phyloP scores from a whole-genome alignment of 495 filamentous ascomycete species.

The Aspergillus leporis region DNA sequence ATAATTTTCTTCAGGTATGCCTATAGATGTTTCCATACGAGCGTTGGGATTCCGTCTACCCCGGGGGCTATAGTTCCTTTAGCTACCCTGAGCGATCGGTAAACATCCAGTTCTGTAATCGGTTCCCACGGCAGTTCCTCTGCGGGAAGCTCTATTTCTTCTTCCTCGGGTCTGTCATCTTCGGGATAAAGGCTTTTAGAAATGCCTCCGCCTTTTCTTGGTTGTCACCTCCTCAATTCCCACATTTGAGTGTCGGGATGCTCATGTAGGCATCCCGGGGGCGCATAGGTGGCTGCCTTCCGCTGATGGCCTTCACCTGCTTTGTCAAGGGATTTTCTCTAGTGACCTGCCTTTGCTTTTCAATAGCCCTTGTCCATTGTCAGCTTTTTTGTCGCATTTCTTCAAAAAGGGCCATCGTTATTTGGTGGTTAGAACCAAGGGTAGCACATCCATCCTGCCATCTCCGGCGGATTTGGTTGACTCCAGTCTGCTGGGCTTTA shows the following conservation, averaged over 20 bases:
- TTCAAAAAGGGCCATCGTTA: too few relatives aligned
- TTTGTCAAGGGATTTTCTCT: slow-evolving; percentile 24
- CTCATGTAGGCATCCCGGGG: slow-evolving; percentile 22
- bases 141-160: background rate
- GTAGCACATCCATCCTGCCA: too few relatives aligned
- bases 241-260: slow-evolving; percentile 18
- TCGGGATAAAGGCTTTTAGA: slow-evolving; percentile 28
- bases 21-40: slow-evolving; percentile 28
- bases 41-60: slow-evolving; percentile 22
- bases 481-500: too few relatives aligned
- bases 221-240: slow-evolving; percentile 9
- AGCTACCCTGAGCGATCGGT: slow-evolving; percentile 20
- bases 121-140: slow-evolving; percentile 23
- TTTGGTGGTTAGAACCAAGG: too few relatives aligned
- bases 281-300: slow-evolving; percentile 29
- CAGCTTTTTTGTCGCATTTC: too few relatives aligned
- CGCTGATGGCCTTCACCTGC: slow-evolving; percentile 21
- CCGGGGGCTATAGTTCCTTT: slow-evolving; percentile 28
- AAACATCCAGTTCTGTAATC: slow-evolving; percentile 27
- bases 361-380: slow-evolving; percentile 22
- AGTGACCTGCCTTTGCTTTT: slow-evolving; percentile 19
- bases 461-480: too few relatives aligned
- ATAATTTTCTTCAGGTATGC: too few relatives aligned
- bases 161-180: slow-evolving; percentile 14
- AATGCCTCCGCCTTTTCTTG: slow-evolving; percentile 26